phyloP scores from a whole-genome alignment of 192 early-diverging fungal genomes.

The Phycomyces nitens region DNA sequence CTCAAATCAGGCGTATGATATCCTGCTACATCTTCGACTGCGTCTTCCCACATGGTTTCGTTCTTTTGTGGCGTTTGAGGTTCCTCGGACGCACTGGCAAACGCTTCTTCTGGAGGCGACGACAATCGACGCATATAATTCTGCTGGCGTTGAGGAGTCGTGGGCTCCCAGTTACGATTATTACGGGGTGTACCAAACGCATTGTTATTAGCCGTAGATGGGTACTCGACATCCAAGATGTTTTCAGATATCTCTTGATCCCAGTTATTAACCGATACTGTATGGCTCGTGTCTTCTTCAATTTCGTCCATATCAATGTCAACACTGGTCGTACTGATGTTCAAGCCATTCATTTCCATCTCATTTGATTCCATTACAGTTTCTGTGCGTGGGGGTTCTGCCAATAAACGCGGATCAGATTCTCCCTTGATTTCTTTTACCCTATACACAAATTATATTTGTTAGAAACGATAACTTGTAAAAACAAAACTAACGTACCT shows the following conservation, averaged over 20 bases:
- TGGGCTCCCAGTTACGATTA: constrained; percentile 1
- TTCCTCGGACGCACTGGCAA: not conserved
- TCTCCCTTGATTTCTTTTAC: constrained; percentile 24
- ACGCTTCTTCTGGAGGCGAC: constrained; percentile 24
- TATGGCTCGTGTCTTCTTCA: not conserved
- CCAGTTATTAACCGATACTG: not conserved
- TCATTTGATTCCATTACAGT: not conserved
- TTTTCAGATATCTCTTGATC: constrained; percentile 8
- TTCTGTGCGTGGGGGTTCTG: not conserved
- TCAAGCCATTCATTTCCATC: not conserved
- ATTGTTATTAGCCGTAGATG: constrained; percentile 3
- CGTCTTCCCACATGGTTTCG: not conserved
- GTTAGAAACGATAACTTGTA: not conserved
- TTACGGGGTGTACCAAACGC: constrained; percentile 17
- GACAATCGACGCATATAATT: constrained; percentile 23
- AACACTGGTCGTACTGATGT: not conserved
- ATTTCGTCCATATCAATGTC: not conserved
- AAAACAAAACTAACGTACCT: constrained; percentile 39
- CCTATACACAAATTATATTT: constrained; percentile 1
- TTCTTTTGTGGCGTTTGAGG: not conserved
- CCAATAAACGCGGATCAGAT: not conserved
- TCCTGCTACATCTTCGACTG: not conserved
- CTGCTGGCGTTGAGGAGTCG: constrained; percentile 15
- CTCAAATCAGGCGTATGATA: not conserved
- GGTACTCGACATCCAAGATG: constrained; percentile 14